A percentile compares a stretch with the other conserved stretches of the same genome.
These are phyloP conservation scores for Macrocybe sp. DNA, from an alignment of 1,284 basidiomycete genomes.

Conservation along the genomic window DNA sequence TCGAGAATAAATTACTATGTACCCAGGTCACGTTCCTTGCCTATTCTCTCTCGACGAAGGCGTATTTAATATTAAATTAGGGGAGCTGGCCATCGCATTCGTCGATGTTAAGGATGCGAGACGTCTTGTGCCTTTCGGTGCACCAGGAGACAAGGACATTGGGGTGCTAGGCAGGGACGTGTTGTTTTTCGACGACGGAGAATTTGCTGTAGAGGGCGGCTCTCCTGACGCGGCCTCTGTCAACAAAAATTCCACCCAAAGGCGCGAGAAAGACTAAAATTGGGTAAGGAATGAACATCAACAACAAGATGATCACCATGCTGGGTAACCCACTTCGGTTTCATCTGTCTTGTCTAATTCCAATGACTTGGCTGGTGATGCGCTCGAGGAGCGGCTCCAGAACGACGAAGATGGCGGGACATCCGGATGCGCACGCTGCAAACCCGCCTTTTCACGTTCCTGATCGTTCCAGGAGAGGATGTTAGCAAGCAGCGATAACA, in stretches of 20 bases:
- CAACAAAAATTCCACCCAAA: constrained; percentile 94
- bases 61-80: constrained; percentile 40
- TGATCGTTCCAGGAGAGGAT: constrained; percentile 88
- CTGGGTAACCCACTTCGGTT: constrained; percentile 53
- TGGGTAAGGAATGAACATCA: background rate
- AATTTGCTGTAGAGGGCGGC: constrained; percentile 25
- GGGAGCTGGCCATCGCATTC: constrained; percentile 43
- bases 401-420: constrained; percentile 34
- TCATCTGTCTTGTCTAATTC: constrained; percentile 74
- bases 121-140: constrained; percentile 33
- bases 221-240: constrained; percentile 77
- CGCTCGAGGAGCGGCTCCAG: constrained; percentile 47
- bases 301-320: too few species aligned
- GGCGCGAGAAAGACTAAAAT: constrained; percentile 83
- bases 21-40: constrained; percentile 31
- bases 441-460: constrained; percentile 88
- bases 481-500: constrained; percentile 84
- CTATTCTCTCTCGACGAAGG: constrained; percentile 41
- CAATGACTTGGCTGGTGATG: constrained; percentile 36
- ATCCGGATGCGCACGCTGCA: constrained; percentile 54
- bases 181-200: constrained; percentile 29
- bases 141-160: constrained; percentile 32
- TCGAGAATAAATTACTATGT: background rate
- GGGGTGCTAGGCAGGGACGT: constrained; percentile 49
- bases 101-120: constrained; percentile 41